Conservation (phyloP, 805 yeast species). For the Lipomyces oligophaga region DNA sequence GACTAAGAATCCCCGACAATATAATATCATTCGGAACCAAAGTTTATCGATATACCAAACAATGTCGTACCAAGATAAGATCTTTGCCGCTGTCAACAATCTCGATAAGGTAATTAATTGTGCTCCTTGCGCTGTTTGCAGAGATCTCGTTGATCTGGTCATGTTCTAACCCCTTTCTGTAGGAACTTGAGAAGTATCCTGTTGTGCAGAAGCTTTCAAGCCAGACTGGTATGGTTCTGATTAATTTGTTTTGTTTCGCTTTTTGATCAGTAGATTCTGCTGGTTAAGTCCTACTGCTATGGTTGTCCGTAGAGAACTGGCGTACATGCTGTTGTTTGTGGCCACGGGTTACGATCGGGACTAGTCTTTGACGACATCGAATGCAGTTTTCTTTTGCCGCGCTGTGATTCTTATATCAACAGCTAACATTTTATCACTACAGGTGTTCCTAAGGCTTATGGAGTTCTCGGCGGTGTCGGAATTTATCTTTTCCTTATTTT, state of each 20-base stretch:
- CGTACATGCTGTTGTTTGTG: too few species aligned
- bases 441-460: slow-evolving; percentile 75
- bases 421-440: not conserved
- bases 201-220: slow-evolving; percentile 36
- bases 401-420: too few species aligned
- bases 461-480: slow-evolving; percentile 60
- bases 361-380: too few species aligned
- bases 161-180: slow-evolving; percentile 1
- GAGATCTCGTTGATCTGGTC: not conserved
- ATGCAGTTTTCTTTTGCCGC: too few species aligned
- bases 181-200: slow-evolving; percentile 38
- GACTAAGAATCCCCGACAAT: too few species aligned
- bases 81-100: slow-evolving; percentile 31
- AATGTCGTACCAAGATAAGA: slow-evolving; percentile 33
- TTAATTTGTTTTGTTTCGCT: not conserved
- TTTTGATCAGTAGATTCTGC: not conserved
- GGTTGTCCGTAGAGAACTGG: too few species aligned
- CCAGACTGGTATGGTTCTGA: slow-evolving; percentile 31
- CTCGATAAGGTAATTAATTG: slow-evolving; percentile 31
- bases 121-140: not conserved
- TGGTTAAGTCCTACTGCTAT: not conserved
- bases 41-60: too few species aligned
- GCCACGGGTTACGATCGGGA: too few species aligned
- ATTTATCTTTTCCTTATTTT: slow-evolving; percentile 75
- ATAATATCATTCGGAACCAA: too few species aligned